These are phyloP conservation scores for Neofusicoccum sp. DNA, from an alignment of 2,329 filamentous ascomycete species.

Conservation along the genomic window DNA sequence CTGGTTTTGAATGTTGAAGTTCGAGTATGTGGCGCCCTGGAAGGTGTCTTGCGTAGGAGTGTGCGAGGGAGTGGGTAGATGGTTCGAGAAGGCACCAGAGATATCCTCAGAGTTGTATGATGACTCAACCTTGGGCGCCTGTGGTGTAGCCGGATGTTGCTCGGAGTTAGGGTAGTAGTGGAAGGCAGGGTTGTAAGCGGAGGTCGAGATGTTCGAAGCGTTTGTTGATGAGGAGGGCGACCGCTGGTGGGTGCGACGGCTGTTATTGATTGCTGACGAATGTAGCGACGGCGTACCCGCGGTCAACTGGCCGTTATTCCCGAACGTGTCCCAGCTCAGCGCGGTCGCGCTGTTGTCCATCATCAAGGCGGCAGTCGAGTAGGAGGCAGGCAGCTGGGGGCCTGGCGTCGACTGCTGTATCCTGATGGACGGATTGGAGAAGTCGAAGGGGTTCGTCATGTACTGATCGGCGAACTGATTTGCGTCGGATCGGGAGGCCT, in stretches of 20 bases:
- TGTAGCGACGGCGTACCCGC: conserved; percentile 6
- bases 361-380: conserved; percentile 29
- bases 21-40: conserved; percentile 47
- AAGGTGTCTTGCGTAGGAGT: conserved; percentile 57
- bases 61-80: conserved; percentile 58
- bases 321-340: conserved; percentile 37
- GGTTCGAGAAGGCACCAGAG: conserved; percentile 51
- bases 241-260: conserved; percentile 36
- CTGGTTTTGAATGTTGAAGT: conserved; percentile 42
- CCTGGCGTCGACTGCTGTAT: conserved; percentile 45
- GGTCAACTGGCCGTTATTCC: conserved; percentile 32
- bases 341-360: conserved; percentile 35
- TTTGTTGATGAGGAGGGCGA: conserved; percentile 43
- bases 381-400: conserved; percentile 34
- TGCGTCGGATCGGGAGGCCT: conserved; percentile 3
- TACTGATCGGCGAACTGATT: conserved; percentile 14
- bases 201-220: conserved; percentile 41
- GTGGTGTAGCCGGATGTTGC: conserved; percentile 42
- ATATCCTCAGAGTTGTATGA: conserved; percentile 37
- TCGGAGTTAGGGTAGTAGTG: conserved; percentile 51
- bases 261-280: conserved; percentile 9
- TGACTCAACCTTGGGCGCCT: conserved; percentile 36
- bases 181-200: conserved; percentile 31
- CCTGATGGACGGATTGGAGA: conserved; percentile 41
- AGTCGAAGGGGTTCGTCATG: conserved; percentile 29